A percentile compares a stretch with the other conserved stretches of the same genome.
phyloP scores from a whole-genome alignment of 768 basidiomycete genomes.

The Chalciporus chontae region DNA sequence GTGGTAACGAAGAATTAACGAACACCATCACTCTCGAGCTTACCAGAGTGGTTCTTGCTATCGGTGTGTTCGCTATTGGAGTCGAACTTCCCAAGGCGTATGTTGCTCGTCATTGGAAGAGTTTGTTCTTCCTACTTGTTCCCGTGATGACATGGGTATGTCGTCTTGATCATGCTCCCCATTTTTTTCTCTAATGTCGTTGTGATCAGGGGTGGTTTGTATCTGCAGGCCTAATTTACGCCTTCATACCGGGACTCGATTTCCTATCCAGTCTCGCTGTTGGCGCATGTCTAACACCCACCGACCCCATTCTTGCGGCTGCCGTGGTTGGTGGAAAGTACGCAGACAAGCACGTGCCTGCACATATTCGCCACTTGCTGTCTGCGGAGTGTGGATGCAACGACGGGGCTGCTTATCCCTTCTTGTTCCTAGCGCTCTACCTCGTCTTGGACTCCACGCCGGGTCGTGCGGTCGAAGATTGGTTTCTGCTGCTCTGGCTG shows the following conservation, averaged over 20 bases:
- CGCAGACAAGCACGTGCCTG: conserved; percentile 95
- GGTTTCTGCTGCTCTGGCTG: conserved; percentile 86
- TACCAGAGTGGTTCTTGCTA: conserved; percentile 89
- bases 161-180: conserved; percentile 13
- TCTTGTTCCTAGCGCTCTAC: conserved; percentile 87
- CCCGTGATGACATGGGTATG: conserved; percentile 84
- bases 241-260: conserved; percentile 81
- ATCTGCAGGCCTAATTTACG: conserved; percentile 87
- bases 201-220: conserved; percentile 83
- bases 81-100: conserved; percentile 97
- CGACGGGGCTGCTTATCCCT: conserved; percentile 96
- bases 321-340: conserved; percentile 90
- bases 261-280: conserved; percentile 89
- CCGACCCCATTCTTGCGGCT: conserved; percentile 40
- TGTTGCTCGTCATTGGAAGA: conserved; percentile 90
- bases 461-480: conserved; percentile 70
- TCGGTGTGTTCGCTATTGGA: conserved; percentile 97
- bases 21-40: conserved; percentile 87
- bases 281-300: conserved; percentile 91
- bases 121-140: conserved; percentile 76
- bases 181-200: conserved; percentile 5
- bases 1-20: conserved; percentile 39
- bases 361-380: conserved; percentile 66
- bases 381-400: conserved; percentile 87
- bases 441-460: conserved; percentile 66